phyloP scores from a whole-genome alignment of 2,329 filamentous ascomycete genomes.

The Piedraia hortae region DNA sequence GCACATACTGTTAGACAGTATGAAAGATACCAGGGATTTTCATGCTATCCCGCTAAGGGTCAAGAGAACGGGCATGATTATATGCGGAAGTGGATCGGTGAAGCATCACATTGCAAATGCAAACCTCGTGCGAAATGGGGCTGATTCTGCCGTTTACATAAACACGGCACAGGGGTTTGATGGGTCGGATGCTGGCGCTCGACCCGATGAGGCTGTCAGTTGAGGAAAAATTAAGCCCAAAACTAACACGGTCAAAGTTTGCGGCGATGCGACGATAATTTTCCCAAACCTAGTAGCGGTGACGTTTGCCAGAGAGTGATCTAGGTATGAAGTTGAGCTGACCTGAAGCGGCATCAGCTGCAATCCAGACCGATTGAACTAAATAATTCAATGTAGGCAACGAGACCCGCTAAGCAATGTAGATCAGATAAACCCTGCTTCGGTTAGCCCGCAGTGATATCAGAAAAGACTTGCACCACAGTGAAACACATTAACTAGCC shows the following conservation, averaged over 20 bases:
- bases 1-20: slow-evolving; percentile 67
- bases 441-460: too few species aligned
- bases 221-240: slow-evolving; percentile 95
- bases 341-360: too few species aligned
- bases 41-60: slow-evolving; percentile 78
- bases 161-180: slow-evolving; percentile 97
- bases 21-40: slow-evolving; percentile 75
- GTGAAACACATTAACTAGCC: too few species aligned
- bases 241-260: slow-evolving; percentile 72
- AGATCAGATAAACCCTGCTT: too few species aligned
- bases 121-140: slow-evolving; percentile 89
- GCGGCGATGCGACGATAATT: slow-evolving; percentile 38
- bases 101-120: slow-evolving; percentile 98
- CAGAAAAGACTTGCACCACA: too few species aligned
- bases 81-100: slow-evolving; percentile 77
- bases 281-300: slow-evolving; percentile 40
- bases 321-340: too few species aligned
- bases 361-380: too few species aligned
- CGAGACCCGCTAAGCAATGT: too few species aligned
- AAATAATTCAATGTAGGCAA: too few species aligned
- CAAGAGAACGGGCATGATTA: slow-evolving; percentile 77
- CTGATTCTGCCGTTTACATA: slow-evolving; percentile 89
- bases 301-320: too few species aligned
- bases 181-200: slow-evolving; percentile 79
- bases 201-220: slow-evolving; percentile 87